Percentiles rank a stretch among this genome's conserved stretches.
phyloP scores from a whole-genome alignment of 208 protist genomes.

The Trypanosoma platydactyli region DNA sequence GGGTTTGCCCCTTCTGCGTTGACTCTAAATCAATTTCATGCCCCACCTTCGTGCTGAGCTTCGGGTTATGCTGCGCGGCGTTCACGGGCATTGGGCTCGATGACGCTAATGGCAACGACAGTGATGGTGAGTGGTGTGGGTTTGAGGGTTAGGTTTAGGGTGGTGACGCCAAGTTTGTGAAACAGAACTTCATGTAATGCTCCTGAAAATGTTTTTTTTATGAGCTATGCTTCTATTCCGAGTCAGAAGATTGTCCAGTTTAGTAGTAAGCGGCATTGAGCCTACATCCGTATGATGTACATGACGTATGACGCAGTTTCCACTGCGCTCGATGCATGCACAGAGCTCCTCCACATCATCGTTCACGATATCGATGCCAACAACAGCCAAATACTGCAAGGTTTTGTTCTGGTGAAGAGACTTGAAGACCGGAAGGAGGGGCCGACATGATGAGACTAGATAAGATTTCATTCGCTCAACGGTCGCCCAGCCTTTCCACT shows the following conservation, averaged over 20 bases:
- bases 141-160: too few species aligned
- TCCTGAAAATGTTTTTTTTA: not conserved
- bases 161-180: too few species aligned
- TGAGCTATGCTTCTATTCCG: constrained; percentile 29
- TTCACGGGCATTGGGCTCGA: too few species aligned
- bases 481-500: not conserved
- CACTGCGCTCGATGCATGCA: constrained; percentile 55
- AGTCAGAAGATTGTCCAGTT: constrained; percentile 59
- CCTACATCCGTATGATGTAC: constrained; percentile 51
- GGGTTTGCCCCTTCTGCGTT: too few species aligned
- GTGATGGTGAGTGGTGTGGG: too few species aligned
- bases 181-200: too few species aligned
- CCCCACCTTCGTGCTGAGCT: too few species aligned
- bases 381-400: constrained; percentile 45
- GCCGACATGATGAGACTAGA: constrained; percentile 19
- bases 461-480: constrained; percentile 36
- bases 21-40: too few species aligned
- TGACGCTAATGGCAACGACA: too few species aligned
- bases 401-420: constrained; percentile 53
- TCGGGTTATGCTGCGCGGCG: too few species aligned
- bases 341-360: constrained; percentile 76
- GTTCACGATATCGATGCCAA: constrained; percentile 56
- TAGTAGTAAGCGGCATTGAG: constrained; percentile 55
- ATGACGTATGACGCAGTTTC: constrained; percentile 44
- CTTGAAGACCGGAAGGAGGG: constrained; percentile 59